Percentiles rank a stretch among this genome's conserved stretches.
phyloP scores from a whole-genome alignment of 176 grass and related monocot genomes.

The Pharus latifolius region DNA sequence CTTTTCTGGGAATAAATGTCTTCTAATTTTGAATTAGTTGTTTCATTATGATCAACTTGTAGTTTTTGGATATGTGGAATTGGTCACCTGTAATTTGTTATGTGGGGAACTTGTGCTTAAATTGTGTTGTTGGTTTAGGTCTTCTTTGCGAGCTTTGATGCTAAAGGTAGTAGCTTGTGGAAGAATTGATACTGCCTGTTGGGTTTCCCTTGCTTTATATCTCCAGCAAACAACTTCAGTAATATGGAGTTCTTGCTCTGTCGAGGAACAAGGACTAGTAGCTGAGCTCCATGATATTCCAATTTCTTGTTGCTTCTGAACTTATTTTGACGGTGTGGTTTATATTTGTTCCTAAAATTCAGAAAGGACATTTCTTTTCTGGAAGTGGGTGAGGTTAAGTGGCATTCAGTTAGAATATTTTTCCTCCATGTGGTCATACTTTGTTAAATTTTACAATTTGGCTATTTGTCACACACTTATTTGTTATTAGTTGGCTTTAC shows the following conservation, averaged over 20 bases:
- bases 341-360: neutral
- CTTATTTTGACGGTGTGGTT: neutral
- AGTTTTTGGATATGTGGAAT: neutral
- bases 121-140: slow-evolving; percentile 1
- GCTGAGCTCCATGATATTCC: neutral
- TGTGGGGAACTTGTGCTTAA: neutral
- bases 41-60: neutral
- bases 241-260: neutral
- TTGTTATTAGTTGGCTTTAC: neutral
- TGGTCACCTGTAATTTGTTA: neutral
- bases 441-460: neutral
- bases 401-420: too few relatives aligned
- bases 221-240: neutral
- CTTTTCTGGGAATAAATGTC: neutral
- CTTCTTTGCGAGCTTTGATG: slow-evolving; percentile 6
- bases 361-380: neutral
- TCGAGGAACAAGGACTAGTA: neutral
- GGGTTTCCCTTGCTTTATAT: neutral
- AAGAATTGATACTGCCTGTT: slow-evolving; percentile 9
- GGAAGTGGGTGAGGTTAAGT: neutral
- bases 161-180: neutral
- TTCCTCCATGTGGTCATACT: neutral
- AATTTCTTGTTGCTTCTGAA: neutral
- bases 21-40: neutral
- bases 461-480: neutral